phyloP scores from a whole-genome alignment of 1,284 basidiomycete genomes.

The Sporisorium reilianum region DNA sequence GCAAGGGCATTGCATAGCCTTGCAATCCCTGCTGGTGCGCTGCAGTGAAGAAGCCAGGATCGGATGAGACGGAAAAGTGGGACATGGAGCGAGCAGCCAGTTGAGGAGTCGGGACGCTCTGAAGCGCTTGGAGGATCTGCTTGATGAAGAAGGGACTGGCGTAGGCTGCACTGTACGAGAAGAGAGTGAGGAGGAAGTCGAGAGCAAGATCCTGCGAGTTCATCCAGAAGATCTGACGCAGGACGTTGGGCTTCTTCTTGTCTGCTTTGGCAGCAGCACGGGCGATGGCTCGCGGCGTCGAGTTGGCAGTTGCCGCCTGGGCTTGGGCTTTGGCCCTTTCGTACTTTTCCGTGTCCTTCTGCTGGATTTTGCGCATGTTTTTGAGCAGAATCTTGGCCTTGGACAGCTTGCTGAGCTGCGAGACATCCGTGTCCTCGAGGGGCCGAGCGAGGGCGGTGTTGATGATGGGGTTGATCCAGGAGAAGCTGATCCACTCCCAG shows the following conservation, averaged over 20 bases:
- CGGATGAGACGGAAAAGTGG: neutral
- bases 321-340: slow-evolving; percentile 10
- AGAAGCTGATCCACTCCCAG: slow-evolving; percentile 82
- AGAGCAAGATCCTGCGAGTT: slow-evolving; percentile 43
- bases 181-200: slow-evolving; percentile 47
- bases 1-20: slow-evolving; percentile 5
- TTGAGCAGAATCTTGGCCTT: slow-evolving; percentile 33
- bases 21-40: neutral
- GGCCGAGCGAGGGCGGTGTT: slow-evolving; percentile 17
- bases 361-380: slow-evolving; percentile 33
- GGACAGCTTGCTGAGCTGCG: slow-evolving; percentile 39
- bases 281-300: neutral
- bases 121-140: slow-evolving; percentile 43
- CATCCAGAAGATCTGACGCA: slow-evolving; percentile 36
- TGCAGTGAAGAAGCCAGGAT: neutral
- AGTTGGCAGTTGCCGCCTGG: slow-evolving; percentile 2
- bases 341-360: slow-evolving; percentile 15
- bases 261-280: slow-evolving; percentile 32
- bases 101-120: neutral
- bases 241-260: slow-evolving; percentile 27
- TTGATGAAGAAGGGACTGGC: slow-evolving; percentile 52
- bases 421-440: slow-evolving; percentile 51
- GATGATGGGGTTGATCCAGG: slow-evolving; percentile 75
- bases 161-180: slow-evolving; percentile 46
- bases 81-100: neutral